phyloP scores from a whole-genome alignment of 352 stramenopile species.

The Sclerospora graminicola region DNA sequence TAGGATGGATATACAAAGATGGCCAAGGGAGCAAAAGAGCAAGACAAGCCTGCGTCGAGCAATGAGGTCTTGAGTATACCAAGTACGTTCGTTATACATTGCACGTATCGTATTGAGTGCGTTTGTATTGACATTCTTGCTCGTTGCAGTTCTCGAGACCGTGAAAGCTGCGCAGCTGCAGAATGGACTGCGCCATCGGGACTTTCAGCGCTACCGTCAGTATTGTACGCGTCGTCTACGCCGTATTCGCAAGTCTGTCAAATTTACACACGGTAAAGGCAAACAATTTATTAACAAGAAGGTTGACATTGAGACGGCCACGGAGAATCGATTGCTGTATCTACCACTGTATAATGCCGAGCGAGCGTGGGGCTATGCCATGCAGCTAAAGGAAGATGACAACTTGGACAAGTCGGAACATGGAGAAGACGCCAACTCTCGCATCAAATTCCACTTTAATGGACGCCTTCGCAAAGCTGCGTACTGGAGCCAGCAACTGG shows the following conservation, averaged over 20 bases:
- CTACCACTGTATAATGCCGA: slow-evolving; percentile 86
- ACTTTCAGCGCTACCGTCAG: slow-evolving; percentile 88
- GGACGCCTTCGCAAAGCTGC: slow-evolving; percentile 79
- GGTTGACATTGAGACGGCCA: slow-evolving; percentile 68
- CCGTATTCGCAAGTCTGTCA: slow-evolving; percentile 80
- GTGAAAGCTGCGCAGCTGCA: slow-evolving; percentile 85
- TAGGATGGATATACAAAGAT: slow-evolving; percentile 16
- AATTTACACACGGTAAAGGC: slow-evolving; percentile 84
- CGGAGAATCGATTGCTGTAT: slow-evolving; percentile 68
- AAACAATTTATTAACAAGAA: slow-evolving; percentile 79
- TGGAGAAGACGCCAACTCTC: slow-evolving; percentile 75
- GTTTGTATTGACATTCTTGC: neutral
- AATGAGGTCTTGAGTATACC: slow-evolving; percentile 37
- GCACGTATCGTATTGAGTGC: neutral
- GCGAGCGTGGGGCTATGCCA: slow-evolving; percentile 86
- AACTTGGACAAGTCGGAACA: slow-evolving; percentile 82
- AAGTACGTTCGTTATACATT: slow-evolving; percentile 19
- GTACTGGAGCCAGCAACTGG: slow-evolving; percentile 80
- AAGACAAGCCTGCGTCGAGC: slow-evolving; percentile 17
- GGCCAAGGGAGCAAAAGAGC: slow-evolving; percentile 20
- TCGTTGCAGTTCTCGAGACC: slow-evolving; percentile 60
- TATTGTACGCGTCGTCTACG: slow-evolving; percentile 83
- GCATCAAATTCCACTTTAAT: slow-evolving; percentile 85
- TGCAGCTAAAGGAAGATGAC: slow-evolving; percentile 87
- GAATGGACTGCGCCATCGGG: slow-evolving; percentile 83